Evolutionary conservation across 441 rosid genomes (phyloP), one percentile per base, ranked within the genome.

Genomic region (Adansonia rubrostipa): DNA sequence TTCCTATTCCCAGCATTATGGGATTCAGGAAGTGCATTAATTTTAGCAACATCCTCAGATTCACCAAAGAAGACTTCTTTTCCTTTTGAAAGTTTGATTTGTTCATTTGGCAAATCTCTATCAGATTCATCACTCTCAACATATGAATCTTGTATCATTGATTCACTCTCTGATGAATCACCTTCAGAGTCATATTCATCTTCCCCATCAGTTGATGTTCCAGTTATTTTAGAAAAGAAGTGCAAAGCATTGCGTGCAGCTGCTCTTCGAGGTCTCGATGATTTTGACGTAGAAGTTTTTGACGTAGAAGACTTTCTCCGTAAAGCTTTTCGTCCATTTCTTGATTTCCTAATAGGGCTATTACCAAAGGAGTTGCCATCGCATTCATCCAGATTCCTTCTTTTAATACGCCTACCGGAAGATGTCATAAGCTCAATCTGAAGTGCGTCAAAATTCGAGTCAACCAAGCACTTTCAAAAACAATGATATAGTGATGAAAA

Each of bases 191-290:
- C 86, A 65, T 87, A 93, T 53, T 86, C 95, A 76, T 89, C 96
- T 83, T 93, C 98, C 74, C 84, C 91, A 47, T 91, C 98, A 72
- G 92, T 87, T 75, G 91, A 88, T 80, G 93, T 83, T 85, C 96
- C 99, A 17, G 90, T 88, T 79, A 97, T 89, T 88, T 89, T 95
- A 53, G 95, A 90, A 81, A 97, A 93, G 84, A 93, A 87, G 62
- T 90, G 85, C 60, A 89, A 96, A 36, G 99, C 99, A 89, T 92
- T 93, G 77, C 93, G 93, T 56, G 99, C 99, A 77, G 99, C 99
- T 75, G 93, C 97, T 84, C 99, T 89, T 82, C 87, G 96, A 76
- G 99, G 98, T 87, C 99, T 89, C 58, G 85, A 86, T 73, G 89
- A 87, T 86, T 90, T 92, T 44, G 87, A 89, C 86, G 76, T 84